These are phyloP conservation scores for Conticribra guillardii DNA, from an alignment of 108 stramenopile species.

Conservation along the genomic window DNA sequence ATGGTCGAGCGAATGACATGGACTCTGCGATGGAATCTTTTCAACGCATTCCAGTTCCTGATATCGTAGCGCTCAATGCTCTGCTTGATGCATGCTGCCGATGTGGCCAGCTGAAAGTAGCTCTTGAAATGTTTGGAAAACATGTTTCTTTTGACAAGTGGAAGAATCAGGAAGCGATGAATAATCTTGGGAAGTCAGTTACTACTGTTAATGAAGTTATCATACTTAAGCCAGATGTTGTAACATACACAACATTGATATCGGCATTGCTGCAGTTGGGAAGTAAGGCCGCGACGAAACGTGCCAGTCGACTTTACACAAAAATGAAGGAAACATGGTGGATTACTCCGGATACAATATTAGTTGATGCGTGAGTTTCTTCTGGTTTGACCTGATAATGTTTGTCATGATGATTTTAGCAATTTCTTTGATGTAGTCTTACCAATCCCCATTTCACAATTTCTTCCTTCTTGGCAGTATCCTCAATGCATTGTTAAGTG, in stretches of 20 bases:
- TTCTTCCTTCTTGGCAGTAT: constrained; percentile 37
- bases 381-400: neutral
- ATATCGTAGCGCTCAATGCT: constrained; percentile 78
- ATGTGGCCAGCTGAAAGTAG: constrained; percentile 55
- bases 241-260: constrained; percentile 79
- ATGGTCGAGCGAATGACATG: constrained; percentile 55
- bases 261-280: constrained; percentile 57
- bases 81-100: constrained; percentile 71
- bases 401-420: constrained; percentile 9
- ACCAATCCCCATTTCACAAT: no score
- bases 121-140: constrained; percentile 59
- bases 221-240: constrained; percentile 64
- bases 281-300: constrained; percentile 46
- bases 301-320: constrained; percentile 58
- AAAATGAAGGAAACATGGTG: constrained; percentile 67
- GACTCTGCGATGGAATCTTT: constrained; percentile 60
- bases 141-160: constrained; percentile 47
- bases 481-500: constrained; percentile 58
- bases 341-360: constrained; percentile 67
- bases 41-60: constrained; percentile 54
- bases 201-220: neutral
- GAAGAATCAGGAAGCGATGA: constrained; percentile 3
- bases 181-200: constrained; percentile 11
- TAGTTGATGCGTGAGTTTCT: constrained; percentile 73
- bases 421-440: no score